Percentiles rank a stretch among this genome's conserved stretches.
Conservation (phyloP, 306 rosid genomes). For the Delonix regia region DNA sequence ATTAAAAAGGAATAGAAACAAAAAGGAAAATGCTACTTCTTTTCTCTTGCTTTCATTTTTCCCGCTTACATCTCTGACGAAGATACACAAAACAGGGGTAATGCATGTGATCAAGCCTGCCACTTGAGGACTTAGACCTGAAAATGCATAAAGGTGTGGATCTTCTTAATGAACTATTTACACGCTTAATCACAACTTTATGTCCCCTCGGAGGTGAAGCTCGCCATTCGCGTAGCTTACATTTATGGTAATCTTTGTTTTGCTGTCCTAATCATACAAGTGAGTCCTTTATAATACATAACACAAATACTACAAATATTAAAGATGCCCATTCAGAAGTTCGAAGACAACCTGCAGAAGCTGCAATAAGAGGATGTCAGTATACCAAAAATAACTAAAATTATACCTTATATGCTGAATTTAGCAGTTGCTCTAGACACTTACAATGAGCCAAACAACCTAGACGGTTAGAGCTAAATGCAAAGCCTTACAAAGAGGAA, state of each 20-base stretch:
- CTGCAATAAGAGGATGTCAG: conserved; percentile 49
- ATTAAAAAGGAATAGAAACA: conserved; percentile 33
- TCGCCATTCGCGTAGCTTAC: conserved; percentile 62
- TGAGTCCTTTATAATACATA: conserved; percentile 50
- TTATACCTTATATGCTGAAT: not conserved
- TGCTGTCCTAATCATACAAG: conserved; percentile 43
- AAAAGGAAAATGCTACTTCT: conserved; percentile 39
- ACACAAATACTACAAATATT: conserved; percentile 51
- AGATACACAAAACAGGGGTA: conserved; percentile 67
- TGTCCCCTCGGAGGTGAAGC: conserved; percentile 64
- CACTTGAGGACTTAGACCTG: conserved; percentile 88
- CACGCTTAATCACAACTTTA: conserved; percentile 59
- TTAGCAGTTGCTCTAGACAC: not conserved
- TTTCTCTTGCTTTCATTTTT: conserved; percentile 19
- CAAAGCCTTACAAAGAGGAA: not conserved
- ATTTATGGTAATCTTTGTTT: conserved; percentile 50
- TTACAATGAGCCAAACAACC: conserved; percentile 3
- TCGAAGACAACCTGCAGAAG: conserved; percentile 56
- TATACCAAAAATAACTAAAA: not conserved
- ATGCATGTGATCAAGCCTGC: conserved; percentile 80
- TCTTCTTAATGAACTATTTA: conserved; percentile 78
- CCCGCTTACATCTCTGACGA: conserved; percentile 56
- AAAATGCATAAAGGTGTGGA: conserved; percentile 58
- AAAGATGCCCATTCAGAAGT: conserved; percentile 44
- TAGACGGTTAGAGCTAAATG: not conserved